A percentile compares a stretch with the other conserved stretches of the same genome.
These are phyloP conservation scores for Phycomyces nitens DNA, from an alignment of 192 early-diverging fungal species.

Conservation along the genomic window DNA sequence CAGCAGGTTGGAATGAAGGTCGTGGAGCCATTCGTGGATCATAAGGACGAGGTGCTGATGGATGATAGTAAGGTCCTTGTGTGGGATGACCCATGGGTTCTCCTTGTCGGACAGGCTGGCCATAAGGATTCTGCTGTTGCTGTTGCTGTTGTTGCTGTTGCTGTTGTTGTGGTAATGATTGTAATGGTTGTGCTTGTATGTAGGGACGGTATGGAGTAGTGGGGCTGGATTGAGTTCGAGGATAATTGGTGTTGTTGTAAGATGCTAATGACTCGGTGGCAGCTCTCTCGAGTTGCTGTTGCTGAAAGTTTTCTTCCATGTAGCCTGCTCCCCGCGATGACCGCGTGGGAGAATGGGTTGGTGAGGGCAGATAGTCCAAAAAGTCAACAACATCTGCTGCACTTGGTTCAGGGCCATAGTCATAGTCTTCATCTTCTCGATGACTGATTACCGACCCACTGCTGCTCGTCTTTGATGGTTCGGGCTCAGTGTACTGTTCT, in stretches of 20 bases:
- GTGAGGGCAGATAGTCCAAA: conserved; percentile 34
- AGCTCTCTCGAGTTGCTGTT: neutral
- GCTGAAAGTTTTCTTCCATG: conserved; percentile 20
- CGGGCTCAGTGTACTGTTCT: neutral
- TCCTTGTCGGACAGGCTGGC: neutral
- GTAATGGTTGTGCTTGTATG: neutral
- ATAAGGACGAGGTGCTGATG: conserved; percentile 6
- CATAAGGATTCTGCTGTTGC: neutral
- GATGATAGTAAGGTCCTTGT: neutral
- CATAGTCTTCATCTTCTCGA: neutral
- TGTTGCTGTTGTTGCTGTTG: conserved; percentile 6
- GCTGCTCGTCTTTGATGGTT: neutral
- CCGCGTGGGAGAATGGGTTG: conserved; percentile 30
- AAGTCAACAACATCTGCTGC: conserved; percentile 38
- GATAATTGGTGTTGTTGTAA: neutral
- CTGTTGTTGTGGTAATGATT: neutral
- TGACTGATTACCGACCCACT: neutral
- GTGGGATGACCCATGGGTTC: conserved; percentile 1
- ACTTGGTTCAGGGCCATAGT: conserved; percentile 34
- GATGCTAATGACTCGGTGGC: conserved; percentile 1
- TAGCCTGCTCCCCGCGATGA: conserved; percentile 7
- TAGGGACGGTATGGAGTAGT: neutral
- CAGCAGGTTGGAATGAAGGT: conserved; percentile 3
- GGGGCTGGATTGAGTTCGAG: neutral
- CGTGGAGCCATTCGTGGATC: neutral